Evolutionary conservation across 345 rosid species (phyloP).

Genomic region (Salix udensis): DNA sequence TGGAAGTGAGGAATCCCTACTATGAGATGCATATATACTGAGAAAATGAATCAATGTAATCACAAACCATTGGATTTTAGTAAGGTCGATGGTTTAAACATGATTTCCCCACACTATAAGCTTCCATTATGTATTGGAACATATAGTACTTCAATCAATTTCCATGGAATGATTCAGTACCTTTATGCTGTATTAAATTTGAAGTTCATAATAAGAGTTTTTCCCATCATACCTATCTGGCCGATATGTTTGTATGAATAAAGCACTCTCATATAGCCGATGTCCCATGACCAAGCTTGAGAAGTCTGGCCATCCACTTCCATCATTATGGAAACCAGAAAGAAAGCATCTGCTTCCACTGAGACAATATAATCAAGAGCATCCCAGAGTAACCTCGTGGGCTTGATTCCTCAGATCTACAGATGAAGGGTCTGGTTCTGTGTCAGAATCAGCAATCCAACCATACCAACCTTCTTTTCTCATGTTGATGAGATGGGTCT

Average conservation of each 20-base stretch:
- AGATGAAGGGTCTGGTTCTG: constrained; percentile 79
- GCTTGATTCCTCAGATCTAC: constrained; percentile 79
- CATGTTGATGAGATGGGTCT: constrained; percentile 88
- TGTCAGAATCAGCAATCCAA: constrained; percentile 76
- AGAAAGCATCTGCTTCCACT: constrained; percentile 86
- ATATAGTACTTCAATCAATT: neutral
- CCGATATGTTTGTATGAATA: constrained; percentile 77
- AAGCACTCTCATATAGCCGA: constrained; percentile 80
- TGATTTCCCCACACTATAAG: neutral
- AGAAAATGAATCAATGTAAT: too few species aligned
- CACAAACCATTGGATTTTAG: too few species aligned
- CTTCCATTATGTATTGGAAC: neutral
- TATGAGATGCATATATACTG: too few species aligned
- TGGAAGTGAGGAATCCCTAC: too few species aligned
- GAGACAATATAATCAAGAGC: constrained; percentile 91
- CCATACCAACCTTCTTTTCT: constrained; percentile 99
- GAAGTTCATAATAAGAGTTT: constrained; percentile 1
- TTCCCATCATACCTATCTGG: constrained; percentile 67
- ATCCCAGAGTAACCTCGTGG: constrained; percentile 87
- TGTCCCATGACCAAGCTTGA: constrained; percentile 98
- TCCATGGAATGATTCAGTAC: neutral
- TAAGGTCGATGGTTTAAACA: too few species aligned
- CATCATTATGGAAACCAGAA: constrained; percentile 83
- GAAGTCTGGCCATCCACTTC: constrained; percentile 87
- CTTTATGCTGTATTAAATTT: neutral